Conservation (phyloP, 495 filamentous ascomycete species). For the Neurospora terricola region DNA sequence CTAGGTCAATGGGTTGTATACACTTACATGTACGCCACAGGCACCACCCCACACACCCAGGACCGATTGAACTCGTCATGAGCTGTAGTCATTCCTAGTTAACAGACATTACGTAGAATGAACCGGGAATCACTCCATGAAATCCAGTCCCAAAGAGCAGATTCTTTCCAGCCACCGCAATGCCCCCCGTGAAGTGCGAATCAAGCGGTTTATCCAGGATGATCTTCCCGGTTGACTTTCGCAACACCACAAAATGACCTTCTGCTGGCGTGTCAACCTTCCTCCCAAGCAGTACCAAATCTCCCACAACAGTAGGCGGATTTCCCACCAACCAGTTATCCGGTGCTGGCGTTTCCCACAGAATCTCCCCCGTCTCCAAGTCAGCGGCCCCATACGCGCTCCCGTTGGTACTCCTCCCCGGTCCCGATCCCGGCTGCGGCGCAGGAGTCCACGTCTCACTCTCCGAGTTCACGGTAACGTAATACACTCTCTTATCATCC, state of each 20-base stretch:
- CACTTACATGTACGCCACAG: background rate
- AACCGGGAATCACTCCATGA: background rate
- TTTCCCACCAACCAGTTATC: background rate
- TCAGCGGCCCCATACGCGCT: conserved; percentile 25
- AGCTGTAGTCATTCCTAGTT: conserved; percentile 7
- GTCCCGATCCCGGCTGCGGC: background rate
- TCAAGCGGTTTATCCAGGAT: background rate
- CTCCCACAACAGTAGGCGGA: conserved; percentile 4
- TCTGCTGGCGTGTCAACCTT: background rate
- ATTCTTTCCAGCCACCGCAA: conserved; percentile 3
- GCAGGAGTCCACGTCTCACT: conserved; percentile 10
- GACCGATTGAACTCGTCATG: background rate
- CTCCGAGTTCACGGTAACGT: conserved; percentile 20
- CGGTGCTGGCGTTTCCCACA: conserved; percentile 3
- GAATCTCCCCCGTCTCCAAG: conserved; percentile 12
- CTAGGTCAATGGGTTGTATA: background rate
- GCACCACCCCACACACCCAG: background rate
- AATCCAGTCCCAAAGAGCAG: conserved; percentile 6
- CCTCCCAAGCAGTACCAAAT: background rate
- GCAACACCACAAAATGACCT: background rate
- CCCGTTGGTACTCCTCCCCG: conserved; percentile 9
- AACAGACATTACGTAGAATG: conserved; percentile 1
- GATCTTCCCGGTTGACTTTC: conserved; percentile 2
- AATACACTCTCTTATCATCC: conserved; percentile 26
- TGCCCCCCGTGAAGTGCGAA: background rate